A percentile compares a stretch with the other conserved stretches of the same genome.
Evolutionary conservation across 148 eudicot species (phyloP).

Genomic region (Talinum fruticosum): DNA sequence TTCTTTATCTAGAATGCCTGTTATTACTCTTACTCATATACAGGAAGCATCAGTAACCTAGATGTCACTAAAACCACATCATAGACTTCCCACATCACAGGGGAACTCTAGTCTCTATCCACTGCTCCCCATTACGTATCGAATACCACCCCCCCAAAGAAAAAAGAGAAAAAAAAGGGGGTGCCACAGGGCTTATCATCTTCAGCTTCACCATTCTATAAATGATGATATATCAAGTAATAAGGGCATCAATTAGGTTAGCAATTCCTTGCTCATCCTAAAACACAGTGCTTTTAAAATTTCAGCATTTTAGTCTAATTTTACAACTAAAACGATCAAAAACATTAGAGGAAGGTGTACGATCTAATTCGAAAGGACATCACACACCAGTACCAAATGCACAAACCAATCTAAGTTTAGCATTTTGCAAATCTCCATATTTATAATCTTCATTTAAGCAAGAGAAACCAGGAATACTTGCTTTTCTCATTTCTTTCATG

Average conservation of each 20-base stretch:
- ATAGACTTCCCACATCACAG: neutral
- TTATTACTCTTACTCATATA: neutral
- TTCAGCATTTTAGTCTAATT: neutral
- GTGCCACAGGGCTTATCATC: neutral
- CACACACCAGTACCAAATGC: neutral
- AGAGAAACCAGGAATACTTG: neutral
- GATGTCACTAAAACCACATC: neutral
- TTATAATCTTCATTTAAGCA: neutral
- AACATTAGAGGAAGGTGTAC: neutral
- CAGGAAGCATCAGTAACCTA: neutral
- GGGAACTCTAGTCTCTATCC: neutral
- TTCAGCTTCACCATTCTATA: neutral
- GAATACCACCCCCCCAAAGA: neutral
- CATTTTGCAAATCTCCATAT: neutral
- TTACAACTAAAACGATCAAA: neutral
- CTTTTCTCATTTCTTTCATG: neutral
- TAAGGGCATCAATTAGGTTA: neutral
- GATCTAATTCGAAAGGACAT: neutral
- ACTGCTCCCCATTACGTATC: neutral
- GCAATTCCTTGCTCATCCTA: neutral
- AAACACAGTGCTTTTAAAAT: neutral
- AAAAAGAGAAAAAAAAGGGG: neutral
- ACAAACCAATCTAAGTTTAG: neutral
- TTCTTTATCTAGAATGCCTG: too few relatives aligned
- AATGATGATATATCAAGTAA: too few relatives aligned